Evolutionary conservation across 257 asterid species (phyloP).

Genomic region (Ilex aquifolium): DNA sequence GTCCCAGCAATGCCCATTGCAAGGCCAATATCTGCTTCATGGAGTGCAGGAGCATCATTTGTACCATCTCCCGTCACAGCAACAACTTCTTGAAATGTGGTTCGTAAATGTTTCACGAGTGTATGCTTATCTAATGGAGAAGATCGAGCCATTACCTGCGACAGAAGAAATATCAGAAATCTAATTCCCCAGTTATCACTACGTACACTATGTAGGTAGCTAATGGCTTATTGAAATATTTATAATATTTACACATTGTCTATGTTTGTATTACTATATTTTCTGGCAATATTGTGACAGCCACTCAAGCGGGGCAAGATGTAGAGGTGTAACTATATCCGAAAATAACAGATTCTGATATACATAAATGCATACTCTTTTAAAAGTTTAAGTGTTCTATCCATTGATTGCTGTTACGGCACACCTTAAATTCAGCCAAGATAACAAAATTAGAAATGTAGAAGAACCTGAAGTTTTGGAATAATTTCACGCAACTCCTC

Average conservation of each 20-base stretch:
- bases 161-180: background rate
- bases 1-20: slow-evolving; percentile 97
- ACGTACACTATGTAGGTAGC: background rate
- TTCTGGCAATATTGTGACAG: too few species aligned
- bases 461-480: slow-evolving; percentile 72
- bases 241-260: too few species aligned
- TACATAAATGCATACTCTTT: too few species aligned
- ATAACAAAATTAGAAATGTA: background rate
- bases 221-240: too few species aligned
- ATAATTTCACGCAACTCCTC: slow-evolving; percentile 65
- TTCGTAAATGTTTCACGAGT: slow-evolving; percentile 67
- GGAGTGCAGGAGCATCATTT: slow-evolving; percentile 96
- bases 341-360: too few species aligned
- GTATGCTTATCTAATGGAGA: slow-evolving; percentile 89
- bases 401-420: background rate
- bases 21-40: slow-evolving; percentile 95
- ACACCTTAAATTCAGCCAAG: slow-evolving; percentile 6
- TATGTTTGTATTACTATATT: too few species aligned
- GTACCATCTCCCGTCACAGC: slow-evolving; percentile 98
- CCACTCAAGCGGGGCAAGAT: too few species aligned
- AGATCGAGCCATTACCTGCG: slow-evolving; percentile 93
- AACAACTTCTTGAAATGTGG: slow-evolving; percentile 77
- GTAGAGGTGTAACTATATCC: too few species aligned
- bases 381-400: too few species aligned
- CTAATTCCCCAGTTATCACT: background rate